Percentiles rank a stretch among this genome's conserved stretches.
Evolutionary conservation across 345 rosid species (phyloP).

Genomic region (Sonneratia alba): DNA sequence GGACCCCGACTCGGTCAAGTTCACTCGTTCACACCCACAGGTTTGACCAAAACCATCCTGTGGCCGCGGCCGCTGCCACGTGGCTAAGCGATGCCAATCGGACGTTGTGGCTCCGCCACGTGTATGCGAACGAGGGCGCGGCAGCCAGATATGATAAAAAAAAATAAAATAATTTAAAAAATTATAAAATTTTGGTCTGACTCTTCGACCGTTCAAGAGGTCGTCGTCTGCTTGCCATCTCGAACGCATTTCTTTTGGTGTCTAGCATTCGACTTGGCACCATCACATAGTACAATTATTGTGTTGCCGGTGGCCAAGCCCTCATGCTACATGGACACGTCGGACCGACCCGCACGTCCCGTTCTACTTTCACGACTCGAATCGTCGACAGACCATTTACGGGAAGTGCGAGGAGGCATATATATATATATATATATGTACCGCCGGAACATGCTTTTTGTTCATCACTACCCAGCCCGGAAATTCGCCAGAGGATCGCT

Average conservation of each 20-base stretch:
- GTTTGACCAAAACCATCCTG: neutral
- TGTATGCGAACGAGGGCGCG: neutral
- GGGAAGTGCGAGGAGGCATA: too few species aligned
- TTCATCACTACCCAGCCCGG: too few species aligned
- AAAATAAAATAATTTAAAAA: too few species aligned
- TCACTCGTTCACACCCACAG: conserved; percentile 1
- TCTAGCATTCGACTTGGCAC: neutral
- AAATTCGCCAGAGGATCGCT: too few species aligned
- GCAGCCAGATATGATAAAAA: too few species aligned
- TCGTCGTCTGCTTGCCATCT: neutral
- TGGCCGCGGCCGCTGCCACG: conserved; percentile 10
- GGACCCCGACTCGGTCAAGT: neutral
- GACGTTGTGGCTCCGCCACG: neutral
- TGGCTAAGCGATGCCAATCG: neutral
- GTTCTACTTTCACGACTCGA: neutral
- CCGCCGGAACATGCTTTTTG: too few species aligned
- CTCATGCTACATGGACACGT: neutral
- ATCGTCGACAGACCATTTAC: too few species aligned
- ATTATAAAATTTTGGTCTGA: too few species aligned
- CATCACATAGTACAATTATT: neutral
- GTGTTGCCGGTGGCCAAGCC: neutral
- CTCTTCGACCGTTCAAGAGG: neutral
- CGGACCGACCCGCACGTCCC: neutral
- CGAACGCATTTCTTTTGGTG: neutral
- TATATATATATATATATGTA: too few species aligned